Evolutionary conservation across 1,284 basidiomycete genomes (phyloP).

Genomic region (Trametes pubescens): DNA sequence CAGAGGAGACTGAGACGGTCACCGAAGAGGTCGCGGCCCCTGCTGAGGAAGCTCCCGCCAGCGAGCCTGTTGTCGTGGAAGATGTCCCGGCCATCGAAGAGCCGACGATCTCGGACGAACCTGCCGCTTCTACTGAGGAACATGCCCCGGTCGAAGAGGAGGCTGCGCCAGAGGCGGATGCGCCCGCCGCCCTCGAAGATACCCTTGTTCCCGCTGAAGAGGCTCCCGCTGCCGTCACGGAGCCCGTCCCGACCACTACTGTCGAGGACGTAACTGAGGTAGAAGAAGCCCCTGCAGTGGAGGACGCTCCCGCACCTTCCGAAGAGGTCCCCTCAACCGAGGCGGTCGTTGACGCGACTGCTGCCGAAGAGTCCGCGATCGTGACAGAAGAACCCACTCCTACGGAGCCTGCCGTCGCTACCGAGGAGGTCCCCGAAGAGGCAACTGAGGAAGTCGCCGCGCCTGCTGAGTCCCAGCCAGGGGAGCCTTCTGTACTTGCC

Average conservation of each 20-base stretch:
- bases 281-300: constrained; percentile 5
- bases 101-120: constrained; percentile 3
- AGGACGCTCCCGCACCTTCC: neutral
- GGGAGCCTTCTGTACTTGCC: neutral
- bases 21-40: constrained; percentile 18
- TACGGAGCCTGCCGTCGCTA: neutral
- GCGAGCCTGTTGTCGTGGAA: neutral
- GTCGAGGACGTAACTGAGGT: neutral
- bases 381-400: neutral
- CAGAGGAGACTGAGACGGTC: neutral
- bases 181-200: constrained; percentile 7
- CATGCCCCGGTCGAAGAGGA: constrained; percentile 2
- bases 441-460: neutral
- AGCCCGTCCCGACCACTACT: neutral
- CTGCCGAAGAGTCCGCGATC: neutral
- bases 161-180: constrained; percentile 15
- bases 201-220: neutral
- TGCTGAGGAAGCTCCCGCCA: neutral
- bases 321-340: neutral
- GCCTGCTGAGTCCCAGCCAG: constrained; percentile 1
- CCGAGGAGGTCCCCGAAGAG: constrained; percentile 3
- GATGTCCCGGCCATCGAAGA: constrained; percentile 13
- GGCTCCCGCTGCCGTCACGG: neutral
- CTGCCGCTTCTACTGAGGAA: constrained; percentile 2
- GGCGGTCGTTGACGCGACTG: neutral